These are phyloP conservation scores for Aechmea fasciata DNA, from an alignment of 176 grass and related monocot species.

Conservation along the genomic window DNA sequence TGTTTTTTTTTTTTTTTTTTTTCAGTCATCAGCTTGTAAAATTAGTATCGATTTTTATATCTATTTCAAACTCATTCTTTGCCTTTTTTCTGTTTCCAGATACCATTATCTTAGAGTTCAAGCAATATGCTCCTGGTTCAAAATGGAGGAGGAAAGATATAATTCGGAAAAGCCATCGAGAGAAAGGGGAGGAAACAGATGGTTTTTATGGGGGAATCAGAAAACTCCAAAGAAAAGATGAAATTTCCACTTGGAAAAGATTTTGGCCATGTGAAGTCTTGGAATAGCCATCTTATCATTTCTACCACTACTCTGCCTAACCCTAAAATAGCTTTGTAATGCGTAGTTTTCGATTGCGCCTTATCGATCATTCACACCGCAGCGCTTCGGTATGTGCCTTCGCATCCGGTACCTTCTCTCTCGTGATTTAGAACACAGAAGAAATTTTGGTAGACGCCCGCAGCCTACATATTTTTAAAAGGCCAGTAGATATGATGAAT, in stretches of 20 bases:
- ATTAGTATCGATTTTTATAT: neutral
- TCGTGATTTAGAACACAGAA: no score
- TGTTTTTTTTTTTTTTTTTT: neutral
- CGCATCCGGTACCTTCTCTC: no score
- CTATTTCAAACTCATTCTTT: neutral
- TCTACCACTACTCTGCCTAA: neutral
- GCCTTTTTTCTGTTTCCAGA: conserved; percentile 21
- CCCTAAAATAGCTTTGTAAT: neutral
- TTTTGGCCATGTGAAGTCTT: conserved; percentile 67
- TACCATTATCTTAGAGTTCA: conserved; percentile 63
- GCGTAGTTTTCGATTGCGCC: no score
- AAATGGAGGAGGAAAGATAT: conserved; percentile 56
- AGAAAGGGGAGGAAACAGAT: conserved; percentile 57
- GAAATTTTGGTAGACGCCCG: no score
- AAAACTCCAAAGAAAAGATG: conserved; percentile 51
- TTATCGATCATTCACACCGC: no score
- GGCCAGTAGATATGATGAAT: no score
- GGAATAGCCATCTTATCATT: conserved; percentile 21
- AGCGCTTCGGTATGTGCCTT: no score
- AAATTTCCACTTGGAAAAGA: conserved; percentile 52
- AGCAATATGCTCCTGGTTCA: conserved; percentile 57
- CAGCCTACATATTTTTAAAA: no score
- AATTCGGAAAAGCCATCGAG: conserved; percentile 53
- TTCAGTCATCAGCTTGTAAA: neutral
- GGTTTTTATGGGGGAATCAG: conserved; percentile 85